These are phyloP conservation scores for Neurospora sp. DNA, from an alignment of 495 filamentous ascomycete species.

Conservation along the genomic window DNA sequence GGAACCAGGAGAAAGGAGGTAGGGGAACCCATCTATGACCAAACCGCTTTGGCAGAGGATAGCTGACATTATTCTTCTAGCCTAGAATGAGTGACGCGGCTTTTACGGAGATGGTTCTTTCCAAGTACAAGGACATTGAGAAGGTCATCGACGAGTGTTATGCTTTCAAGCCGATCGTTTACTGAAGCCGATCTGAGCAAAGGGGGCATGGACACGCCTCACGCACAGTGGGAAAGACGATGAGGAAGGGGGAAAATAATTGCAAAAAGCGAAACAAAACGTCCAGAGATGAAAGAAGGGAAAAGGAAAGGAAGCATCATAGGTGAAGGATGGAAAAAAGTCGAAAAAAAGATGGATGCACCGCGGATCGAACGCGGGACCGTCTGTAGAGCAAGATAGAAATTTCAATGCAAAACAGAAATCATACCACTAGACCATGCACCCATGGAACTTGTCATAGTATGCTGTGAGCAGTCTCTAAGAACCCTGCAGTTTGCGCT, in stretches of 20 bases:
- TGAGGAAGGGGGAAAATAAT: too few species aligned
- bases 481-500: background rate
- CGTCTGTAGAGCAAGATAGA: conserved; percentile 3
- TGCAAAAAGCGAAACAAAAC: too few species aligned
- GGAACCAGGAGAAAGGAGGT: background rate
- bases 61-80: background rate
- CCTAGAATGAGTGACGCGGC: background rate
- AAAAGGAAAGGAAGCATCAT: background rate
- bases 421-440: conserved; percentile 9
- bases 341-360: background rate
- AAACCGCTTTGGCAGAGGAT: background rate
- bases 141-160: background rate
- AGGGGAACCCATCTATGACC: background rate
- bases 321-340: background rate
- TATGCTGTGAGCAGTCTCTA: background rate
- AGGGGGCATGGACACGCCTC: too few species aligned
- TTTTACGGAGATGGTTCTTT: background rate
- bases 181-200: too few species aligned
- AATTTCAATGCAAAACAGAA: conserved; percentile 7
- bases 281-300: background rate
- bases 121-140: background rate
- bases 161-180: background rate
- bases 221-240: too few species aligned
- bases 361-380: background rate
- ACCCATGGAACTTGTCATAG: background rate